Conservation (phyloP, 352 stramenopile genomes). For the Globisporangium paroecandrum region DNA sequence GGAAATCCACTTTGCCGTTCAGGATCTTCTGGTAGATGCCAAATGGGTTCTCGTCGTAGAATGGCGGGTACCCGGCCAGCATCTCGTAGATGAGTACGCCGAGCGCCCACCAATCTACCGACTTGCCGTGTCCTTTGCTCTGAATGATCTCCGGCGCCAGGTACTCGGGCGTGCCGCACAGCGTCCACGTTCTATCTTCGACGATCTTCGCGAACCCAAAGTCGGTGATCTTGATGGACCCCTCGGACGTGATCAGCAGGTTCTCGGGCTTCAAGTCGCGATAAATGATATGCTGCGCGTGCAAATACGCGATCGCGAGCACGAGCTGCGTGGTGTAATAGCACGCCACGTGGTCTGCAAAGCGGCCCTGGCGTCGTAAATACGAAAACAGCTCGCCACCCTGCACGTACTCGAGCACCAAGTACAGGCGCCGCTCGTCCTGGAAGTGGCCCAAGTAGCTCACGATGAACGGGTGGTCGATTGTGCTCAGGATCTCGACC, state of each 20-base stretch:
- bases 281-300: slow-evolving; percentile 92
- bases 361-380: slow-evolving; percentile 74
- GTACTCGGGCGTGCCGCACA: slow-evolving; percentile 93
- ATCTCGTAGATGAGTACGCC: slow-evolving; percentile 92
- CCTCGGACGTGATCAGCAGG: slow-evolving; percentile 86
- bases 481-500: slow-evolving; percentile 83
- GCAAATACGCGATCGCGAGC: slow-evolving; percentile 85
- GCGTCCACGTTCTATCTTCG: slow-evolving; percentile 86
- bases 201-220: slow-evolving; percentile 94
- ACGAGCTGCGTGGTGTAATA: slow-evolving; percentile 90
- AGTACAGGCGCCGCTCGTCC: slow-evolving; percentile 86
- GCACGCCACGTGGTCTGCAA: slow-evolving; percentile 80
- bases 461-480: slow-evolving; percentile 90
- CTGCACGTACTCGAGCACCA: slow-evolving; percentile 92
- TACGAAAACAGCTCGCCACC: slow-evolving; percentile 93
- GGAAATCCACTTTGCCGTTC: slow-evolving; percentile 88
- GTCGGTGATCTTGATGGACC: slow-evolving; percentile 91
- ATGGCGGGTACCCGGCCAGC: slow-evolving; percentile 86
- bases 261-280: slow-evolving; percentile 93
- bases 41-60: slow-evolving; percentile 92
- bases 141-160: slow-evolving; percentile 92
- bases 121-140: slow-evolving; percentile 87
- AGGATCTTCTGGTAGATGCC: slow-evolving; percentile 95
- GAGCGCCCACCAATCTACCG: slow-evolving; percentile 91
- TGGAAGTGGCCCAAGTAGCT: slow-evolving; percentile 87